Conservation (phyloP, 139 green algal species). For the Tetradesmus obliquus region DNA sequence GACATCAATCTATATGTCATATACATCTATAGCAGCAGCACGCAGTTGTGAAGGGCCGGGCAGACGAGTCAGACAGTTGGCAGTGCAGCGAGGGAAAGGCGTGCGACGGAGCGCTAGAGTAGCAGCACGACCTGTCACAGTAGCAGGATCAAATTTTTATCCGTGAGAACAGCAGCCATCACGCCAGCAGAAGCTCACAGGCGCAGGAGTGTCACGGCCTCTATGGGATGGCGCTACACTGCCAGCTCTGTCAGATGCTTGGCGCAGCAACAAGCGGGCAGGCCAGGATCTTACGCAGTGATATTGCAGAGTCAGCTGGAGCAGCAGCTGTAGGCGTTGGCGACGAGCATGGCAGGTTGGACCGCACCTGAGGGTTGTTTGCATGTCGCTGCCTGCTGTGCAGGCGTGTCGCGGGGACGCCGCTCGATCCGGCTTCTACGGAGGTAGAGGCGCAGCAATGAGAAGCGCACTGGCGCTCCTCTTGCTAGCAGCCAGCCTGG, state of each 20-base stretch:
- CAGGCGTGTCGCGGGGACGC: background rate
- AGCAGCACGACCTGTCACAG: background rate
- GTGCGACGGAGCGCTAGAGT: background rate
- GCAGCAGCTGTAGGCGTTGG: background rate
- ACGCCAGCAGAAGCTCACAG: background rate
- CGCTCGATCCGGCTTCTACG: background rate
- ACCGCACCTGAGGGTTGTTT: background rate
- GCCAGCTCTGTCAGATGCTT: slow-evolving; percentile 10
- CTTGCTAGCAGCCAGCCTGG: slow-evolving; percentile 16
- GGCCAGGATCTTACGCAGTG: background rate
- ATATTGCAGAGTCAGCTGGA: background rate
- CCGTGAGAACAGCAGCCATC: background rate
- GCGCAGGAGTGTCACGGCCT: background rate
- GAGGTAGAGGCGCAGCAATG: background rate
- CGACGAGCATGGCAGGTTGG: background rate
- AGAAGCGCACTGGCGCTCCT: background rate
- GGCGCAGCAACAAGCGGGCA: background rate
- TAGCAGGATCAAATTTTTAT: background rate
- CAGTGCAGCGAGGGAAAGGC: background rate
- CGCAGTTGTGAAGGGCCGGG: background rate
- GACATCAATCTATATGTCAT: background rate
- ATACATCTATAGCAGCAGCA: background rate
- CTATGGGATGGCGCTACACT: background rate
- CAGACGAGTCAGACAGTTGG: background rate
- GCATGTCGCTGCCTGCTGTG: background rate